Base-by-base conservation (phyloP, 108 stramenopile genomes). In the Cyclotella cryptica region DNA sequence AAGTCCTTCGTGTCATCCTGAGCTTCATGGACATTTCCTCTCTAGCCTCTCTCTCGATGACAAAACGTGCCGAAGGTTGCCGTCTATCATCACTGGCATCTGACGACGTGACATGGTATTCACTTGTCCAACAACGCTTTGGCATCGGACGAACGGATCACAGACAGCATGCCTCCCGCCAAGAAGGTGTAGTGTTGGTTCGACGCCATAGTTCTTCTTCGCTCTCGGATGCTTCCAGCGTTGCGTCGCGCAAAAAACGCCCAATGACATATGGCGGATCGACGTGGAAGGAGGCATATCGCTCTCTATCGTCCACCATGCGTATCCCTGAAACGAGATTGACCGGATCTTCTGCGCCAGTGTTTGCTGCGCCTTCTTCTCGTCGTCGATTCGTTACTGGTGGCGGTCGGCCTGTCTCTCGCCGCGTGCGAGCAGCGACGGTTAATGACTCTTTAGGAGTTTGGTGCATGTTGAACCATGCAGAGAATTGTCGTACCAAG, bases 401-500 rank as follows among this genome's bases (percentile, higher is more conserved):
- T 35, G 69, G 61, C 8, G n/a, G 42, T 29, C 11, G 5, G 8
- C 27, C 13, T 18, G 29, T 29, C 9, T 24, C 18, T 41, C 61
- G 61, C 8, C 40, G 10, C 2, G 40, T 2, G 3, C 14, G 18
- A 10, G 24, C 7, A 14, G 40, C 14, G 4, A 41, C 2, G 35
- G 40, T 35, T 10, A 28, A 39, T 22, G 63, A 81, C 21, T 81
- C 46, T 58, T 54, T 82, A 0, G 75, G 81, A 9, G 67, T 82
- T 10, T 82, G 81, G 81, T 82, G 75, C 40, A 47, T 66, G 69
- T 27, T 82, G 27, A 75, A 75, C 12, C 81, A 82, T 49, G 65
- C 81, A 9, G 66, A 82, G 52, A 76, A 82, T 61, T 82, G 81
- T 46, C 81, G 62, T 1, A 82, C 75, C 8, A 82, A 71, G 49